Evolutionary conservation across 2,329 filamentous ascomycete genomes (phyloP).

Genomic region (Neonectria magnoliae): DNA sequence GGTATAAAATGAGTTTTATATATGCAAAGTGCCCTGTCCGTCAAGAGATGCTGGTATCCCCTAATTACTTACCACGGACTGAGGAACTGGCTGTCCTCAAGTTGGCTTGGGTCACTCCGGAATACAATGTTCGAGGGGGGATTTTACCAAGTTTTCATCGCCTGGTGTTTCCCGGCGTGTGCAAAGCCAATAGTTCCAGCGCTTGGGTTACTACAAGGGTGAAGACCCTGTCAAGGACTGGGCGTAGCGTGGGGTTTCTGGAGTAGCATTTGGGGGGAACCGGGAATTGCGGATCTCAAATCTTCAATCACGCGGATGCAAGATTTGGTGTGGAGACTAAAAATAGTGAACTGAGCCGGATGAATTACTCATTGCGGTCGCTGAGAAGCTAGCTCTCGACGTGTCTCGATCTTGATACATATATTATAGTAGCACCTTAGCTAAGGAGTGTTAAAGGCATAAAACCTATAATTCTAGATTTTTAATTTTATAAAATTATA

Average conservation of each 20-base stretch:
- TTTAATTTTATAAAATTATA: no score
- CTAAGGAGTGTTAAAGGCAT: no score
- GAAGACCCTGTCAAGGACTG: not conserved
- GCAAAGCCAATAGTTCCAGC: not conserved
- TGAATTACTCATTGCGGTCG: not conserved
- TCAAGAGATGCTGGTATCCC: not conserved
- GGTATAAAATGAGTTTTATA: not conserved
- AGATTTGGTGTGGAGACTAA: not conserved
- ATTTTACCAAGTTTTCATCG: not conserved
- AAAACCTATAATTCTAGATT: no score
- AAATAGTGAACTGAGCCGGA: not conserved
- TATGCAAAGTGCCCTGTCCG: not conserved
- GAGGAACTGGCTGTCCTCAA: not conserved
- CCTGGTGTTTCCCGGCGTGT: not conserved
- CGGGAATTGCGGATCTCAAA: not conserved
- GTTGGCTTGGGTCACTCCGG: not conserved
- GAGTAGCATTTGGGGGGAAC: not conserved
- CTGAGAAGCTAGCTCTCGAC: no score
- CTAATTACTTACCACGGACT: not conserved
- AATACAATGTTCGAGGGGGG: not conserved
- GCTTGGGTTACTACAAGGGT: not conserved
- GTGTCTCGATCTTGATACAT: no score
- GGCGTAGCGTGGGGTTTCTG: not conserved
- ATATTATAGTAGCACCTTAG: no score
- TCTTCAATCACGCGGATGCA: not conserved